Percentiles rank a stretch among this genome's conserved stretches.
Conservation (phyloP, 805 yeast species). For the Starmerella bombicola region DNA sequence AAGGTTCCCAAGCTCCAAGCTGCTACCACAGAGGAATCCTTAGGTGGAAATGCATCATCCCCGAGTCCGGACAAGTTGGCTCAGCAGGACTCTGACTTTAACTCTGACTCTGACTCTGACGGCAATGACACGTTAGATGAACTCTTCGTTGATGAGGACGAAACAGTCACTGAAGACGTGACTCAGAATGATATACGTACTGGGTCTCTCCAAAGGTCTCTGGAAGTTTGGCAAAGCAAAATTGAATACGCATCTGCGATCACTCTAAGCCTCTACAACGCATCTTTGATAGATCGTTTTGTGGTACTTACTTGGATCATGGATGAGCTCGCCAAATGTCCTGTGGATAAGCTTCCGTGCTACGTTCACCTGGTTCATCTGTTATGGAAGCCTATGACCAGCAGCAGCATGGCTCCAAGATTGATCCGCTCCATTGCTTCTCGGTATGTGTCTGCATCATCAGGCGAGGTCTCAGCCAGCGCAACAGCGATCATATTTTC, state of each 20-base stretch:
- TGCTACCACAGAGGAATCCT: not conserved
- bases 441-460: not conserved
- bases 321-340: conserved; percentile 36
- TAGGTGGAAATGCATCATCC: not conserved
- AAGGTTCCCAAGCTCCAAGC: too few relatives aligned
- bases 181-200: not conserved
- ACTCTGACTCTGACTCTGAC: not conserved
- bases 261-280: conserved; percentile 52
- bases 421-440: conserved; percentile 6
- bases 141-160: conserved; percentile 1
- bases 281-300: conserved; percentile 50
- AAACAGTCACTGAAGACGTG: not conserved
- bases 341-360: conserved; percentile 35
- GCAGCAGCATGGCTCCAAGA: conserved; percentile 5
- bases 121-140: not conserved
- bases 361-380: conserved; percentile 44
- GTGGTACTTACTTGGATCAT: conserved; percentile 54
- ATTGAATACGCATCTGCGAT: conserved; percentile 51
- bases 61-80: not conserved
- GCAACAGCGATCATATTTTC: not conserved
- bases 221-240: conserved; percentile 35
- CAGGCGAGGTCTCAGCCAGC: not conserved
- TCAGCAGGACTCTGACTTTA: not conserved
- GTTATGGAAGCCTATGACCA: conserved; percentile 54
- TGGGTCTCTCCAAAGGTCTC: not conserved